A percentile compares a stretch with the other conserved stretches of the same genome.
Evolutionary conservation across 176 grass and related monocot genomes (phyloP).

Genomic region (Pharus latifolius): DNA sequence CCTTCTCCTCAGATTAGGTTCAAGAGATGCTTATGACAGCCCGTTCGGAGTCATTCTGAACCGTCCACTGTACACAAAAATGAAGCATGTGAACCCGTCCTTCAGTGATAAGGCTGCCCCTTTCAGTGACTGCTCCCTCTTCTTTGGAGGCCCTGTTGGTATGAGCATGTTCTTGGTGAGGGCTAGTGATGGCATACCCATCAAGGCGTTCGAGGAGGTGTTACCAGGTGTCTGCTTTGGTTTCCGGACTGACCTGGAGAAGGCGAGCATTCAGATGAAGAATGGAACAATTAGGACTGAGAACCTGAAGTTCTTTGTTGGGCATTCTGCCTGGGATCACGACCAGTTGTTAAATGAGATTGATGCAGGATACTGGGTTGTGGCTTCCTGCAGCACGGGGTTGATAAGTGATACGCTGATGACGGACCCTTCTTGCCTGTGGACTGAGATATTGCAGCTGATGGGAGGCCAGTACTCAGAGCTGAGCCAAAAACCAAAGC

Average conservation of each 20-base stretch:
- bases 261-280: conserved; percentile 40
- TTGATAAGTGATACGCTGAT: conserved; percentile 37
- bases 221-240: conserved; percentile 59
- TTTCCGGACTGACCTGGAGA: conserved; percentile 52
- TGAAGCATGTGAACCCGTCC: conserved; percentile 59
- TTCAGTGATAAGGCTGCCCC: conserved; percentile 32
- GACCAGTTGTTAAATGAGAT: conserved; percentile 84
- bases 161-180: conserved; percentile 71
- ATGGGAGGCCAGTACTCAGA: conserved; percentile 78
- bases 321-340: conserved; percentile 67
- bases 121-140: conserved; percentile 59
- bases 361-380: conserved; percentile 62
- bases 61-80: conserved; percentile 62
- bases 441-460: conserved; percentile 76
- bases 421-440: conserved; percentile 26
- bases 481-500: conserved; percentile 69
- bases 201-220: conserved; percentile 66
- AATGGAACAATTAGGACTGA: conserved; percentile 31
- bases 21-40: conserved; percentile 42
- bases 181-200: not conserved
- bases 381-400: conserved; percentile 64
- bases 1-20: conserved; percentile 64
- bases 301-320: conserved; percentile 74
- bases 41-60: conserved; percentile 85
- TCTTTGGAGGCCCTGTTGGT: conserved; percentile 70